Percentiles rank a stretch among this genome's conserved stretches.
Conservation (phyloP, 2,329 filamentous ascomycete species). For the Fusarium sp. region DNA sequence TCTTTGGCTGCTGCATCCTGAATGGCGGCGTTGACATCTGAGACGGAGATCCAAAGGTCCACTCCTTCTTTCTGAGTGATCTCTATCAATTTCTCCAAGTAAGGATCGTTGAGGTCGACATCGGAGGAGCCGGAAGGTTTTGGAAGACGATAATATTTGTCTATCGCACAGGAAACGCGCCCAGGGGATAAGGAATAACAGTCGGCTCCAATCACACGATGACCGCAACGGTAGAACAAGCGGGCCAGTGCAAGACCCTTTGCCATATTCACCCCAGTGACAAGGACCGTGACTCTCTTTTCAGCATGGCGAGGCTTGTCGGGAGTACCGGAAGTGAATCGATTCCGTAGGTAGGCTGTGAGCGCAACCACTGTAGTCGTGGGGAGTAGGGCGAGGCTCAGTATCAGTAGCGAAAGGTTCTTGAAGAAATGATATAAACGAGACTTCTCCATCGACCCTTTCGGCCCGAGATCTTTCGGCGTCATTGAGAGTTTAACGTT, state of each 20-base stretch:
- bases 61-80: slow-evolving; percentile 71
- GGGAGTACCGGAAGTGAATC: background rate
- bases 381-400: slow-evolving; percentile 29
- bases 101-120: slow-evolving; percentile 55
- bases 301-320: background rate
- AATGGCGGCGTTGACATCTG: slow-evolving; percentile 73
- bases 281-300: slow-evolving; percentile 65
- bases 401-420: slow-evolving; percentile 26
- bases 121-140: slow-evolving; percentile 36
- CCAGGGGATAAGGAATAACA: slow-evolving; percentile 66
- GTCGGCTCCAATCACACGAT: slow-evolving; percentile 80
- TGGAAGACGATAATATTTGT: slow-evolving; percentile 64
- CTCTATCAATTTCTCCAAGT: slow-evolving; percentile 67
- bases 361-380: slow-evolving; percentile 2
- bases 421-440: slow-evolving; percentile 17
- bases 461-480: background rate
- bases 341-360: slow-evolving; percentile 19
- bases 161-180: slow-evolving; percentile 68
- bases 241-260: slow-evolving; percentile 77
- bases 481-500: background rate
- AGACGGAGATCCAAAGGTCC: slow-evolving; percentile 81
- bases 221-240: slow-evolving; percentile 71
- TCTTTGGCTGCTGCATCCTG: slow-evolving; percentile 76
- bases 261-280: slow-evolving; percentile 79
- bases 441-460: background rate